These are phyloP conservation scores for Raffaelea ambrosiae DNA, from an alignment of 2,329 filamentous ascomycete species.

Conservation along the genomic window DNA sequence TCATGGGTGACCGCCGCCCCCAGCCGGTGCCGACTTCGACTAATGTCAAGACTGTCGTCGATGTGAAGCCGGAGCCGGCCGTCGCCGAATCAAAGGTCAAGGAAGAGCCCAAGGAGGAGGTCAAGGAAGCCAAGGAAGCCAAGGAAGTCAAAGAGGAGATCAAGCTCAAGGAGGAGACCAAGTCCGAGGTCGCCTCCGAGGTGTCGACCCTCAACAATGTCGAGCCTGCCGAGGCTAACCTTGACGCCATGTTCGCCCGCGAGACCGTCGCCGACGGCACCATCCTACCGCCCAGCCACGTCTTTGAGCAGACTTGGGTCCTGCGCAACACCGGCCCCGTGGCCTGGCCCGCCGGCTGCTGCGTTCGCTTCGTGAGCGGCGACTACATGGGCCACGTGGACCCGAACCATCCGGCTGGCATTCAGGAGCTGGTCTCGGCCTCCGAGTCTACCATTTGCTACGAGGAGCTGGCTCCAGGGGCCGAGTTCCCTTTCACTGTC, in stretches of 20 bases:
- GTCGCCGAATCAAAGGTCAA: neutral
- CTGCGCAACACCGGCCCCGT: slow-evolving; percentile 73
- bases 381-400: slow-evolving; percentile 95
- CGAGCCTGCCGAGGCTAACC: slow-evolving; percentile 17
- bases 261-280: slow-evolving; percentile 78
- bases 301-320: slow-evolving; percentile 87
- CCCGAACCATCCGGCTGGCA: slow-evolving; percentile 67
- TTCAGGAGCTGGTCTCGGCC: slow-evolving; percentile 66
- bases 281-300: slow-evolving; percentile 56
- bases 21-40: slow-evolving; percentile 4
- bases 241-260: slow-evolving; percentile 57
- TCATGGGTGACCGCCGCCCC: slow-evolving; percentile 58
- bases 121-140: neutral
- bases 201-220: slow-evolving; percentile 4
- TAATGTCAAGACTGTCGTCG: slow-evolving; percentile 55
- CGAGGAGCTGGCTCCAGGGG: slow-evolving; percentile 59
- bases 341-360: slow-evolving; percentile 82
- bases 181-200: slow-evolving; percentile 3
- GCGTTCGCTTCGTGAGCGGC: slow-evolving; percentile 83
- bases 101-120: neutral
- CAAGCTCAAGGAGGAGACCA: slow-evolving; percentile 8
- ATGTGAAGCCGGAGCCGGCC: slow-evolving; percentile 56
- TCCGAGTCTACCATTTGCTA: slow-evolving; percentile 75
- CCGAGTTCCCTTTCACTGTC: slow-evolving; percentile 74
- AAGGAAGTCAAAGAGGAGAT: neutral